Percentiles rank a stretch among this genome's conserved stretches.
These are phyloP conservation scores for Circinella umbellata DNA, from an alignment of 371 early-diverging fungal genomes.

Conservation along the genomic window DNA sequence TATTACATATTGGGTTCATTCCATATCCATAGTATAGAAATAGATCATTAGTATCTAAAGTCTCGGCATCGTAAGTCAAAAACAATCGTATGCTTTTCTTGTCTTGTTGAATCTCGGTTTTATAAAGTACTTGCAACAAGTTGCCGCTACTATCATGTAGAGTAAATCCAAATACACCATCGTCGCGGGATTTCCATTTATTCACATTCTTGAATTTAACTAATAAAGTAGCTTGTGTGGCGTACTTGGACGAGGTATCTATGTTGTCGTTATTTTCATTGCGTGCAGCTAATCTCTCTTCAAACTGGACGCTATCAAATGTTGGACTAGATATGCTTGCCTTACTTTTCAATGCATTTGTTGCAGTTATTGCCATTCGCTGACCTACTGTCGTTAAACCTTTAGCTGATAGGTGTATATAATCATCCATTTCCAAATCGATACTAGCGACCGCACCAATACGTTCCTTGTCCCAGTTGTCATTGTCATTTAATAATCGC, in stretches of 20 bases:
- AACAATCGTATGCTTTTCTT: conserved; percentile 17
- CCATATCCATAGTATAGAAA: conserved; percentile 34
- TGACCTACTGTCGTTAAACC: conserved; percentile 32
- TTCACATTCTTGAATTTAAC: conserved; percentile 5
- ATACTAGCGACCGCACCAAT: conserved; percentile 16
- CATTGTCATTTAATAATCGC: not conserved
- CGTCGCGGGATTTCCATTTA: not conserved
- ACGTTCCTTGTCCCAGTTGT: not conserved
- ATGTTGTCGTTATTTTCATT: not conserved
- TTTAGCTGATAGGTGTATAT: conserved; percentile 37
- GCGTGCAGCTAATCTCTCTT: not conserved
- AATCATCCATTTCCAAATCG: conserved; percentile 42
- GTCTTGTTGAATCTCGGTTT: conserved; percentile 14
- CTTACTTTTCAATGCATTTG: not conserved
- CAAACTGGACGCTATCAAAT: conserved; percentile 8
- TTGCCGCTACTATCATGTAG: conserved; percentile 14
- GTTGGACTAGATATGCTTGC: not conserved
- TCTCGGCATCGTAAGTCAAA: conserved; percentile 12
- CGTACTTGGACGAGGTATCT: not conserved
- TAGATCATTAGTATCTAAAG: not conserved
- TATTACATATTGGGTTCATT: conserved; percentile 23
- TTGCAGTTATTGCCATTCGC: conserved; percentile 34
- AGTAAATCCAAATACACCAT: conserved; percentile 21
- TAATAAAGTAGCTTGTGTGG: not conserved
- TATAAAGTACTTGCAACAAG: conserved; percentile 13